These are phyloP conservation scores for Microcyclosporella mali DNA, from an alignment of 2,329 filamentous ascomycete genomes.

Conservation along the genomic window DNA sequence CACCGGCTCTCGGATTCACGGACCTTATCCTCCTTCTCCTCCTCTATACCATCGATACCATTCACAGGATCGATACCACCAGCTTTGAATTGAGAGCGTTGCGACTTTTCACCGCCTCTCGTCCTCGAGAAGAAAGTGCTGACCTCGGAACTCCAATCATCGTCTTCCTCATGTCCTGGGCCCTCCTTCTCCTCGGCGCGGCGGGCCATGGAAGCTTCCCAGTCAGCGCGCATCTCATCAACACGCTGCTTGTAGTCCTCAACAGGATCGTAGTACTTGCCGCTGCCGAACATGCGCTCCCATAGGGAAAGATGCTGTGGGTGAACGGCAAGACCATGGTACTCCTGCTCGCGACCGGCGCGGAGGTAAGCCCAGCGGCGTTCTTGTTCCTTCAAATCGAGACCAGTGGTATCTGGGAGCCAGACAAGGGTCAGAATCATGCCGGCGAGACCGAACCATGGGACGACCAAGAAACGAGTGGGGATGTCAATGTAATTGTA, in stretches of 20 bases:
- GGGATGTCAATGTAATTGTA: slow-evolving; percentile 91
- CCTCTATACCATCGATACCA: slow-evolving; percentile 5
- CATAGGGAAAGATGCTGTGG: slow-evolving; percentile 80
- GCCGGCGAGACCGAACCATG: slow-evolving; percentile 88
- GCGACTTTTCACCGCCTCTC: slow-evolving; percentile 16
- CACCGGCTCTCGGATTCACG: too few species aligned
- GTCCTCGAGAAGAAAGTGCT: slow-evolving; percentile 51
- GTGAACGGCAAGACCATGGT: slow-evolving; percentile 91
- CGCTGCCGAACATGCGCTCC: slow-evolving; percentile 72
- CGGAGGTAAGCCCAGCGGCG: slow-evolving; percentile 86
- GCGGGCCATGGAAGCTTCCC: slow-evolving; percentile 50
- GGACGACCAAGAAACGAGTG: slow-evolving; percentile 84
- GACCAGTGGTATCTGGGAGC: slow-evolving; percentile 92
- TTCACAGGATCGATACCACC: slow-evolving; percentile 4
- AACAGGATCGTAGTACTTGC: slow-evolving; percentile 77
- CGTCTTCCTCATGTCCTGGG: slow-evolving; percentile 38
- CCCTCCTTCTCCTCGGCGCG: slow-evolving; percentile 46
- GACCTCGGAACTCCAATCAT: slow-evolving; percentile 45
- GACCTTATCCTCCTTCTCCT: slow-evolving; percentile 12
- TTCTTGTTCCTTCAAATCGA: slow-evolving; percentile 96
- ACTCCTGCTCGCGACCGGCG: slow-evolving; percentile 68
- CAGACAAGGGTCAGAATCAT: slow-evolving; percentile 77
- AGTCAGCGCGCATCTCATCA: slow-evolving; percentile 63
- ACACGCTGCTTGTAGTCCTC: slow-evolving; percentile 75
- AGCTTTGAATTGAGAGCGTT: slow-evolving; percentile 8